These are phyloP conservation scores for Tieghemiomyces parasiticus DNA, from an alignment of 192 early-diverging fungal genomes.

Conservation along the genomic window DNA sequence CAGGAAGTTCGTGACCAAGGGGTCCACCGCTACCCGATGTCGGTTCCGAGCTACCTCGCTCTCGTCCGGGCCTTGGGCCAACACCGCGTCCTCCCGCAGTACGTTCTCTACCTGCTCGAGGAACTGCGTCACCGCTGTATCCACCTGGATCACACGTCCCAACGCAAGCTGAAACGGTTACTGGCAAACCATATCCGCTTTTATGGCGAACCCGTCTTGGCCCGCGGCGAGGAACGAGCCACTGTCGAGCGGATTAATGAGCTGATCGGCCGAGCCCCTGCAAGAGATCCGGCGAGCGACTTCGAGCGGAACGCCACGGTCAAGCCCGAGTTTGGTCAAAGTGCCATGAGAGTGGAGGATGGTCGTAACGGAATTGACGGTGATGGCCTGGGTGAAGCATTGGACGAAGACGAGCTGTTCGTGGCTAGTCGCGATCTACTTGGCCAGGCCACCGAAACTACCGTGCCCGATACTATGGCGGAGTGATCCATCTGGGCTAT, in stretches of 20 bases:
- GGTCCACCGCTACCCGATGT: not conserved
- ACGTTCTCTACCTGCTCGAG: not conserved
- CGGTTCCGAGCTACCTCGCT: not conserved
- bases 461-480: too few species aligned
- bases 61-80: not conserved
- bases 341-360: too few species aligned
- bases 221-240: too few species aligned
- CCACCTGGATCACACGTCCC: not conserved
- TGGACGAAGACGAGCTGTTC: too few species aligned
- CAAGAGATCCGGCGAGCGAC: too few species aligned
- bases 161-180: constrained; percentile 6
- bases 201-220: not conserved
- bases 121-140: not conserved
- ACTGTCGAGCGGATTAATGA: not conserved
- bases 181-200: constrained; percentile 3
- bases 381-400: too few species aligned
- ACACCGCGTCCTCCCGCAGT: constrained; percentile 4
- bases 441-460: too few species aligned
- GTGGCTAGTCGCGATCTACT: too few species aligned
- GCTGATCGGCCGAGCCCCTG: constrained; percentile 1
- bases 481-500: too few species aligned
- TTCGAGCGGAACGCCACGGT: too few species aligned
- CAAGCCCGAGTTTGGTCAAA: too few species aligned
- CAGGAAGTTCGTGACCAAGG: not conserved
- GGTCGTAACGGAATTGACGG: too few species aligned